Base-by-base conservation (phyloP, 345 rosid genomes). In the Murraya koenigii region DNA sequence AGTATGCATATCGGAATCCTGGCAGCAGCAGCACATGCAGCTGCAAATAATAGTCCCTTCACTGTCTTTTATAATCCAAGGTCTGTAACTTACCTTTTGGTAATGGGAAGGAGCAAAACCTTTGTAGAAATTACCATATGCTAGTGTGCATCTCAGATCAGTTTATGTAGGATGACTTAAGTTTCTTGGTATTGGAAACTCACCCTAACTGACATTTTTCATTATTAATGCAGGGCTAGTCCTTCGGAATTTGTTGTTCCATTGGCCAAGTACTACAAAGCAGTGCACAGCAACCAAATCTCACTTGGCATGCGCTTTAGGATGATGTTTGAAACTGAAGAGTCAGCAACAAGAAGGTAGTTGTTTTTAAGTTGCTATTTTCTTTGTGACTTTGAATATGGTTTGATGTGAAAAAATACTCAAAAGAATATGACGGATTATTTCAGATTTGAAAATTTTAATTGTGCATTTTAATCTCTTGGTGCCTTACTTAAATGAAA, bases 11-110 rank as follows among this genome's bases (percentile, higher is more conserved):
- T 96, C 68, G 98, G 98, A 61, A 90, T 94, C 60, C 89, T 94
- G 62, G 99, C 99, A 67, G 98, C 98, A 8, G 98, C 99, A 13
- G 98, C 99, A 84, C 97, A 96, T 87, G 99, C 99, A 19, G 94
- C 97, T 73, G 94, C 99, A 55, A 96, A 90, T 78, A 94, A 85
- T 78, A 96, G 98, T 77, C 97, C 97, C 23, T 96, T 96, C 68
- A 91, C 97, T 7, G 89, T 96, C 74, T 92, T 92, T 82, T 96
- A 87, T 65, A 96, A 96, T 83, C 97, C 99, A 76, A 92, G 97
- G 97, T 89, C 35, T 28, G 35, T 74, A 13, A n/a, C 8, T 71
- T 54, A 36, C n/a, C 22, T 28, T 77, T 52, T 52, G 56, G 22
- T 52, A 52, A 19, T 52, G 56, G 22, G 22, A 52, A 17, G 56